phyloP scores from a whole-genome alignment of 164 flowering plant genomes.

The Stephania cephalantha region DNA sequence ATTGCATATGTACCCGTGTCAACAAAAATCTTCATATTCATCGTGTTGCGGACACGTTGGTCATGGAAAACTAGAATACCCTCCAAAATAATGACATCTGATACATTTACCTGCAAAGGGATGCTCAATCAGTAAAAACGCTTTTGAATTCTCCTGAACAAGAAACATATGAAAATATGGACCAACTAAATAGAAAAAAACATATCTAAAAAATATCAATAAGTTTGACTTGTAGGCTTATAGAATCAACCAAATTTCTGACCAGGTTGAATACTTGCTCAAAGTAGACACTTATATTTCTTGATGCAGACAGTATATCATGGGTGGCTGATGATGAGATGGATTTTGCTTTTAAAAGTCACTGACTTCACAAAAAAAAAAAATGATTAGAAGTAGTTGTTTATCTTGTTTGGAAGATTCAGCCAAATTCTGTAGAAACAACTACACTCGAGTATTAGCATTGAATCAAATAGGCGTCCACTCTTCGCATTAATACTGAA shows the following conservation, averaged over 20 bases:
- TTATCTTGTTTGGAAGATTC: neutral
- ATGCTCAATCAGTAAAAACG: neutral
- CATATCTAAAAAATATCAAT: too few species aligned
- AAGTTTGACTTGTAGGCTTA: too few species aligned
- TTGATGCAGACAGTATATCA: too few species aligned
- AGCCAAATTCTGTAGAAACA: neutral
- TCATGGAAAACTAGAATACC: conserved; percentile 96
- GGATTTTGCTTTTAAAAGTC: too few species aligned
- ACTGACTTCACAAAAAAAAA: too few species aligned
- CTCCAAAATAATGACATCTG: conserved; percentile 93
- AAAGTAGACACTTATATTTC: too few species aligned
- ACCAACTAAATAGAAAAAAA: neutral
- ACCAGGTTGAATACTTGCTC: too few species aligned
- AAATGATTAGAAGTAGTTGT: too few species aligned
- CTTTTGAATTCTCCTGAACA: neutral
- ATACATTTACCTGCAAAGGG: conserved; percentile 73
- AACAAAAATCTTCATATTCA: conserved; percentile 97
- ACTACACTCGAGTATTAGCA: neutral
- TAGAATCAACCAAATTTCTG: too few species aligned
- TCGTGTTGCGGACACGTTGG: conserved; percentile 68
- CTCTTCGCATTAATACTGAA: too few species aligned
- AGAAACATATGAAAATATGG: neutral
- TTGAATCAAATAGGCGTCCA: too few species aligned
- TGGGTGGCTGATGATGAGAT: too few species aligned
- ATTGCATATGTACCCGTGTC: conserved; percentile 57